A percentile compares a stretch with the other conserved stretches of the same genome.
phyloP scores from a whole-genome alignment of 1,284 basidiomycete genomes.

The Sphagnurus paluster region DNA sequence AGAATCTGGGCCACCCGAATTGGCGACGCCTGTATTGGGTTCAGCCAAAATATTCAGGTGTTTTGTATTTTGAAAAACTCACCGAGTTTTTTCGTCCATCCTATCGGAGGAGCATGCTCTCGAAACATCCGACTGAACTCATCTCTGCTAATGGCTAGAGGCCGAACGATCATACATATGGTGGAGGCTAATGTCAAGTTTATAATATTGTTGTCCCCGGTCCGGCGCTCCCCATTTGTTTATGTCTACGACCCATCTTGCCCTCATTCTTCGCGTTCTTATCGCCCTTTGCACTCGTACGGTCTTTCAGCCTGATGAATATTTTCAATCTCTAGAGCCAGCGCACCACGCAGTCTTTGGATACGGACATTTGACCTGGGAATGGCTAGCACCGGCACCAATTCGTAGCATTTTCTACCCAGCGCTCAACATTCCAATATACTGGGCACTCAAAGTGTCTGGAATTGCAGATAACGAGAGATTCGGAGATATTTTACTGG shows the following conservation, averaged over 20 bases:
- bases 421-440: conserved; percentile 76
- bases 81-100: conserved; percentile 46
- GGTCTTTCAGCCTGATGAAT: conserved; percentile 98
- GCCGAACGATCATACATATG: conserved; percentile 10
- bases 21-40: conserved; percentile 56
- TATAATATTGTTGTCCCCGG: background rate
- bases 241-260: conserved; percentile 22
- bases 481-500: conserved; percentile 49
- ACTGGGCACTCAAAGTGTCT: conserved; percentile 64
- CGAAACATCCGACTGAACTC: conserved; percentile 47
- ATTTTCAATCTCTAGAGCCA: conserved; percentile 93
- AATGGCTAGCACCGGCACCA: conserved; percentile 79
- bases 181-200: background rate
- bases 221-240: conserved; percentile 4
- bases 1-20: conserved; percentile 80
- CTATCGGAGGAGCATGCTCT: conserved; percentile 36
- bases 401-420: conserved; percentile 77
- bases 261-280: conserved; percentile 49
- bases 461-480: conserved; percentile 48
- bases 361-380: conserved; percentile 94
- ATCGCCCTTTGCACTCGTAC: conserved; percentile 77
- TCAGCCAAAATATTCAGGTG: conserved; percentile 2
- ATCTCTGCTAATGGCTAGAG: conserved; percentile 33
- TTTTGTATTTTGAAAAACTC: conserved; percentile 9
- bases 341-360: conserved; percentile 90